phyloP scores from a whole-genome alignment of 1,284 basidiomycete genomes.

The Cystobasidium sp. region DNA sequence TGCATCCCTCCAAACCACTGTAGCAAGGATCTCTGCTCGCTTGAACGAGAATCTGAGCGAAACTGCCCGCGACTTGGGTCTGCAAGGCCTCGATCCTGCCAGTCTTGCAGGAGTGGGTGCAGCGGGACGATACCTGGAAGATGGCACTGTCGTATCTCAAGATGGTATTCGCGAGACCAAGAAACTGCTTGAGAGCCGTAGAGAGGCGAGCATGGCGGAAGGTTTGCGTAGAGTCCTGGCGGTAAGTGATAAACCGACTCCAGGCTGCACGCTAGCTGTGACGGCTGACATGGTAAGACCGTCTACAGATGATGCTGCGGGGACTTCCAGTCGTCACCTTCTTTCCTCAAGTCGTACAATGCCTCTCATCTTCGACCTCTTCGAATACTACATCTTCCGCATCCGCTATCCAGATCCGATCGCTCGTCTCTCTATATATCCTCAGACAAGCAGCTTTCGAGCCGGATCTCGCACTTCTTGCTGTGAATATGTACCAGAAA shows the following conservation, averaged over 20 bases:
- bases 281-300: not conserved
- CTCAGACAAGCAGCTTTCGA: conserved; percentile 88
- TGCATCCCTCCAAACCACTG: conserved; percentile 40
- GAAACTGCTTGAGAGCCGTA: conserved; percentile 80
- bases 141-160: conserved; percentile 48
- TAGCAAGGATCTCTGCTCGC: conserved; percentile 33
- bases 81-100: conserved; percentile 41
- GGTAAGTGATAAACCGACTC: conserved; percentile 61
- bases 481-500: conserved; percentile 98
- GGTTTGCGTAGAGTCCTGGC: conserved; percentile 92
- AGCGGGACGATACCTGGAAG: conserved; percentile 52
- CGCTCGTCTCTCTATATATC: conserved; percentile 97
- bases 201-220: conserved; percentile 85
- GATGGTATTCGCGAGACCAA: conserved; percentile 68
- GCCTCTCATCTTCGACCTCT: conserved; percentile 72
- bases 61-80: conserved; percentile 43
- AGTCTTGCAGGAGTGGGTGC: conserved; percentile 40
- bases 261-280: not conserved
- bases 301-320: conserved; percentile 80
- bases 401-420: conserved; percentile 81
- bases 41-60: conserved; percentile 46
- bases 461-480: conserved; percentile 91
- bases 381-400: conserved; percentile 49
- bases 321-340: conserved; percentile 87
- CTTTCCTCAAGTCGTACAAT: conserved; percentile 93